Base-by-base conservation (phyloP, 306 rosid genomes). In the Calophaca sinica region DNA sequence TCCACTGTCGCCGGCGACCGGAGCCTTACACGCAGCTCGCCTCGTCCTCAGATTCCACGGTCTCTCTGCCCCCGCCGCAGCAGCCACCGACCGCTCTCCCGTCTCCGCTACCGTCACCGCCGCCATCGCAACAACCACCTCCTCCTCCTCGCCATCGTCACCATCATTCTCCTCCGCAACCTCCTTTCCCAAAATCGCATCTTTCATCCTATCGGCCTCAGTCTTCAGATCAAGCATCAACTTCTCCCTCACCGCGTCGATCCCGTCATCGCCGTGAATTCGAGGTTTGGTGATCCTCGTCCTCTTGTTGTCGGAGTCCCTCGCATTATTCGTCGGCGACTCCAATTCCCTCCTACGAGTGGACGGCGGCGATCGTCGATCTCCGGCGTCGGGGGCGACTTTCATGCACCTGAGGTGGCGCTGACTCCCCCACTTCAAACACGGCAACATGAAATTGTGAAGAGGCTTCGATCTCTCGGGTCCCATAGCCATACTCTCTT, bases 401-500 rank as follows among this genome's bases (percentile, higher is more conserved):
- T 91, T 91, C 91, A 73, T 83, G 86, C 98, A 94, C 69, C 92
- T 48, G 48, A 94, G 90, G 77, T 80, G 46, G 81, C 81, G 91
- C 84, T 89, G 98, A 80, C n/a, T 89, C 81, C 97, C 98, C 98
- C 98, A 94, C 86, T 86, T 88, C 83, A 89, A 75, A 63, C 82
- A 88, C 9, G 98, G 91, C 73, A 91, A 64, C 75, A 79, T 78
- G 94, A 94, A 94, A 89, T 94, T 91, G 86, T 94, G 98, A 26
- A 91, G 92, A 73, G 87, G 86, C 85, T 87, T 94, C 68, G 89
- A 78, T 84, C 96, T 80, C 84, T 87, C 97, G 12, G 88, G 84
- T 55, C 84, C 92, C 83, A 80, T 85, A 46, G 88, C 98, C 98
- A 88, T 85, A 73, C 73, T 63, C 5, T 62, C 60, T 76, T 31